phyloP scores from a whole-genome alignment of 352 stramenopile genomes.

The Phytophthora hibernalis region DNA sequence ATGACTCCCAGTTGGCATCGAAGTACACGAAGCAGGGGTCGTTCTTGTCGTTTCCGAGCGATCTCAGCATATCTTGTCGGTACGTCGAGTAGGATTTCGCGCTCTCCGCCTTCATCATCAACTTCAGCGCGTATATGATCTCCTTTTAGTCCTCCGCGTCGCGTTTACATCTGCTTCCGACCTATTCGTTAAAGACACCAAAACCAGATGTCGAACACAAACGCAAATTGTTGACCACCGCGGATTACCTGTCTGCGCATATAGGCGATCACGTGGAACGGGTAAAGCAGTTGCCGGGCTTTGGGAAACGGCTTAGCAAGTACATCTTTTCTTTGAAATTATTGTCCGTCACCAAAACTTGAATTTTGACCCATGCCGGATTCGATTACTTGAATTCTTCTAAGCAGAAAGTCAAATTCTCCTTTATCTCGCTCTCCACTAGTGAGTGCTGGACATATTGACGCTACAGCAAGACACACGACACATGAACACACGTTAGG shows the following conservation, averaged over 20 bases:
- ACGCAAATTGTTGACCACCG: too few species aligned
- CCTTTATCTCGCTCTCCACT: constrained; percentile 8
- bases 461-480: background rate
- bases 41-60: constrained; percentile 6
- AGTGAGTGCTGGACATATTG: constrained; percentile 26
- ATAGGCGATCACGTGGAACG: constrained; percentile 15
- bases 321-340: constrained; percentile 13
- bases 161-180: constrained; percentile 3
- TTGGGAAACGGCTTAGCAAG: background rate
- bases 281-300: constrained; percentile 6
- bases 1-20: constrained; percentile 17
- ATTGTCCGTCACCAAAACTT: constrained; percentile 19
- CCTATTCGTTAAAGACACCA: background rate
- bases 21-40: constrained; percentile 21
- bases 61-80: constrained; percentile 3
- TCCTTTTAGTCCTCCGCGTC: constrained; percentile 2
- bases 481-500: too few species aligned
- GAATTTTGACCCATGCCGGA: constrained; percentile 19
- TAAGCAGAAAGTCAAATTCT: constrained; percentile 10
- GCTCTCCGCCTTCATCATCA: constrained; percentile 25
- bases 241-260: background rate
- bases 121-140: background rate
- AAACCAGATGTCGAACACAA: too few species aligned
- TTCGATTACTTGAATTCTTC: constrained; percentile 15
- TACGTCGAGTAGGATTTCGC: background rate